Base-by-base conservation (phyloP, 2,329 filamentous ascomycete genomes). In the Fusarium sp. region DNA sequence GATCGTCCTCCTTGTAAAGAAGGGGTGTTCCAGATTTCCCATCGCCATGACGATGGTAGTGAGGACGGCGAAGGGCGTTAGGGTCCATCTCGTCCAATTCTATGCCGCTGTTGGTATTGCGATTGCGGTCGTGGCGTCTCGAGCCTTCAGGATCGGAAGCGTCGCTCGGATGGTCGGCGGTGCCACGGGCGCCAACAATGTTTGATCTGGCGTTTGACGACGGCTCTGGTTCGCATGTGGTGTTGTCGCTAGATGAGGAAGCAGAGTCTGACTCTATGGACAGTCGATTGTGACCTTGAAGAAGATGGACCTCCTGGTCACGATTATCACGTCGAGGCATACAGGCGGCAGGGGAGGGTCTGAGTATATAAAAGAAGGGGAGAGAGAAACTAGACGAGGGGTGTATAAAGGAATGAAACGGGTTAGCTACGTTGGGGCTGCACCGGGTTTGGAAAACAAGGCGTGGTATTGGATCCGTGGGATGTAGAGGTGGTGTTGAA, bases 21-120 rank as follows among this genome's bases (percentile, higher is more conserved):
- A 84, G 76, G 40, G 82, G 82, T n/a, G 77, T 76, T 19, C 73
- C 80, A 21, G 82, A 82, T 44, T 83, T 84, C 59, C 82, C 83
- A 59, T 86, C 82, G 4, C 78, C 77, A 17, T 82, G 81, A 53
- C 81, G 82, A 68, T 83, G 80, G 73, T 84, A 80, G 47, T 82
- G 76, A 19, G 86, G 81, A 66, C 83, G 81, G 66, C 76, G 81
- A 50, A 55, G 47, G 65, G 76, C 75, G 54, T 80, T 76, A 74
- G 85, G 81, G 34, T 82, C 80, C 76, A 82, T 82, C 67, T 81
- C 79, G 63, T 79, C 62, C 33, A 73, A 31, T n/a, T 68, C 71
- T 26, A 70, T 77, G 55, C 78, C 75, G 44, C 75, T 76, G 61
- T 82, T 76, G 62, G 75, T 71, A 40, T 59, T 56, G 22, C 38